Evolutionary conservation across 805 yeast species (phyloP).

Genomic region (Saturnispora hagleri): DNA sequence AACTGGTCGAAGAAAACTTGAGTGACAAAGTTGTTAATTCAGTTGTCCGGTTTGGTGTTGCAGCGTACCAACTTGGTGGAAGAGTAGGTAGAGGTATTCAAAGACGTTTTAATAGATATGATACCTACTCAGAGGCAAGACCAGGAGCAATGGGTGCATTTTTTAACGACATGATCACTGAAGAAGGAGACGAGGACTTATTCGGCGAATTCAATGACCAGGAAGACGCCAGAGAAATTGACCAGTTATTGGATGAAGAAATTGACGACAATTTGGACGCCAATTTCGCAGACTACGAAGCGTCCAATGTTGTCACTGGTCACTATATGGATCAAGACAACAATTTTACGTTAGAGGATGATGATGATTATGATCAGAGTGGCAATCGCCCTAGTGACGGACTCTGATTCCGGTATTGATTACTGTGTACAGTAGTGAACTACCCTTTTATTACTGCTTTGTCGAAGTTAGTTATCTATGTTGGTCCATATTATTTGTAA

Average conservation of each 20-base stretch:
- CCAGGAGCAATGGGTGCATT: conserved; percentile 20
- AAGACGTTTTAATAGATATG: conserved; percentile 12
- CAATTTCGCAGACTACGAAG: conserved; percentile 22
- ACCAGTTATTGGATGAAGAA: conserved; percentile 31
- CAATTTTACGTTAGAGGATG: conserved; percentile 2
- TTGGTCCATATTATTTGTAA: background rate
- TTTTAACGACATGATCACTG: conserved; percentile 25
- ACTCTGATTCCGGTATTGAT: background rate
- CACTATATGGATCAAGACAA: background rate
- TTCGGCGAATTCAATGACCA: conserved; percentile 29
- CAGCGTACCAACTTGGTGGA: conserved; percentile 16
- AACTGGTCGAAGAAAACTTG: conserved; percentile 48
- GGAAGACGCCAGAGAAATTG: conserved; percentile 42
- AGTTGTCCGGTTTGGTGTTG: conserved; percentile 50
- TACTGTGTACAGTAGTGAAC: background rate
- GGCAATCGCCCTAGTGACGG: background rate
- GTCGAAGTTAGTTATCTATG: background rate
- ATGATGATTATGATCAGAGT: background rate
- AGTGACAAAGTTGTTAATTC: conserved; percentile 51
- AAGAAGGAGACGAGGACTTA: conserved; percentile 22
- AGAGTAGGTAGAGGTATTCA: background rate
- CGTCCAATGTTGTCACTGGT: conserved; percentile 6
- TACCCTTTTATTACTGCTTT: background rate
- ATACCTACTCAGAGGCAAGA: conserved; percentile 16
- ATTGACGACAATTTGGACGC: conserved; percentile 26